A percentile compares a stretch with the other conserved stretches of the same genome.
These are phyloP conservation scores for Allantophomopsis lycopodina DNA, from an alignment of 2,329 filamentous ascomycete genomes.

Conservation along the genomic window DNA sequence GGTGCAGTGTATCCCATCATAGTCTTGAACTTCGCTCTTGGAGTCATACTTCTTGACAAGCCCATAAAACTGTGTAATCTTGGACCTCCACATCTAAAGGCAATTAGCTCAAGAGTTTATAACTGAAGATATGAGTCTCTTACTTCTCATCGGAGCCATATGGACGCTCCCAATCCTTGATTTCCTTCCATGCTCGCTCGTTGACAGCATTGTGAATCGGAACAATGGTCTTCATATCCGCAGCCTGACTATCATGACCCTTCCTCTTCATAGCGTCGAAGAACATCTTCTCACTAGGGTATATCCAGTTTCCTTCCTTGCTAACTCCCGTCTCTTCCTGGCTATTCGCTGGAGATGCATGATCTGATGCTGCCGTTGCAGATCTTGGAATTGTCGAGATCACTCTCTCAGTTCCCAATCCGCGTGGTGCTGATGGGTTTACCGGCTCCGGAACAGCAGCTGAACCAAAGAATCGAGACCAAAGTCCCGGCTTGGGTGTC, in stretches of 20 bases:
- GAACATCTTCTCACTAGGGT: slow-evolving; percentile 94
- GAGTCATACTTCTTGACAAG: slow-evolving; percentile 54
- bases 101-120: slow-evolving; percentile 4
- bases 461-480: slow-evolving; percentile 9
- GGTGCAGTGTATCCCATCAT: slow-evolving; percentile 79
- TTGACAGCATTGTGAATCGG: slow-evolving; percentile 98
- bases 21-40: slow-evolving; percentile 70
- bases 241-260: slow-evolving; percentile 52
- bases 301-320: slow-evolving; percentile 81
- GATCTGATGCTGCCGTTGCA: slow-evolving; percentile 21
- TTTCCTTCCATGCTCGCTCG: slow-evolving; percentile 89
- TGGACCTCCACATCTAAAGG: slow-evolving; percentile 55
- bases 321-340: slow-evolving; percentile 64
- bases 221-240: slow-evolving; percentile 83
- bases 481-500: slow-evolving; percentile 13
- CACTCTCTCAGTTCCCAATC: slow-evolving; percentile 54
- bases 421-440: slow-evolving; percentile 3
- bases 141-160: slow-evolving; percentile 44
- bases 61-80: slow-evolving; percentile 76
- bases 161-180: slow-evolving; percentile 74
- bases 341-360: slow-evolving; percentile 48
- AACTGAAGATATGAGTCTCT: slow-evolving; percentile 9
- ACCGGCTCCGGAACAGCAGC: background rate
- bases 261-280: slow-evolving; percentile 95
- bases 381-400: slow-evolving; percentile 69